A percentile compares a stretch with the other conserved stretches of the same genome.
These are phyloP conservation scores for Leccinellum albellum DNA, from an alignment of 768 basidiomycete species.

Conservation along the genomic window DNA sequence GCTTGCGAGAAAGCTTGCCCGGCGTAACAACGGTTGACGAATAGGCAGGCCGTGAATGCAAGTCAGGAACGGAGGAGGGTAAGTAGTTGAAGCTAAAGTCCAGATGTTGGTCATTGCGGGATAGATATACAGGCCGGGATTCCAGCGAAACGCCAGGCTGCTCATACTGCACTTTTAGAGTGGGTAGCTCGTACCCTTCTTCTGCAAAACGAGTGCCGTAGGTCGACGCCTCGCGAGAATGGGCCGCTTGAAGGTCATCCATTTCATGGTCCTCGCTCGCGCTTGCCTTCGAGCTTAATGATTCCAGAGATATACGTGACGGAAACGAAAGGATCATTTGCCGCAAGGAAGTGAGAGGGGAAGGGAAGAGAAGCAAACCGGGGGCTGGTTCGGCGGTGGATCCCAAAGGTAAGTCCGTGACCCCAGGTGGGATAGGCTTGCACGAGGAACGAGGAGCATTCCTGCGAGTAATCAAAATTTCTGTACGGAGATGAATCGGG, in stretches of 20 bases:
- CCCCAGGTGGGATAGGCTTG: background rate
- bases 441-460: conserved; percentile 3
- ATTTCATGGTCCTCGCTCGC: conserved; percentile 29
- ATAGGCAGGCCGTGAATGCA: background rate
- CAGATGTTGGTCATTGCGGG: background rate
- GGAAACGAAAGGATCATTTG: conserved; percentile 25
- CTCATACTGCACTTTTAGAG: conserved; percentile 1
- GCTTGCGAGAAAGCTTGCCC: conserved; percentile 3
- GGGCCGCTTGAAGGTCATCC: conserved; percentile 12
- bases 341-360: conserved; percentile 21
- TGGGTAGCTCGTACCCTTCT: conserved; percentile 16
- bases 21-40: background rate
- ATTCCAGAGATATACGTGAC: conserved; percentile 29
- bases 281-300: conserved; percentile 26
- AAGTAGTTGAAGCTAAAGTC: background rate
- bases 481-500: conserved; percentile 80
- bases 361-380: conserved; percentile 6
- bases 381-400: conserved; percentile 1
- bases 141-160: background rate
- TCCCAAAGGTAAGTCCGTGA: background rate
- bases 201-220: background rate
- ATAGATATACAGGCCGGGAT: background rate
- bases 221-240: background rate
- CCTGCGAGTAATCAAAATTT: conserved; percentile 67
- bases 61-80: background rate